Percentiles rank a stretch among this genome's conserved stretches.
Evolutionary conservation across 345 rosid genomes (phyloP).

Genomic region (Viola odorata): DNA sequence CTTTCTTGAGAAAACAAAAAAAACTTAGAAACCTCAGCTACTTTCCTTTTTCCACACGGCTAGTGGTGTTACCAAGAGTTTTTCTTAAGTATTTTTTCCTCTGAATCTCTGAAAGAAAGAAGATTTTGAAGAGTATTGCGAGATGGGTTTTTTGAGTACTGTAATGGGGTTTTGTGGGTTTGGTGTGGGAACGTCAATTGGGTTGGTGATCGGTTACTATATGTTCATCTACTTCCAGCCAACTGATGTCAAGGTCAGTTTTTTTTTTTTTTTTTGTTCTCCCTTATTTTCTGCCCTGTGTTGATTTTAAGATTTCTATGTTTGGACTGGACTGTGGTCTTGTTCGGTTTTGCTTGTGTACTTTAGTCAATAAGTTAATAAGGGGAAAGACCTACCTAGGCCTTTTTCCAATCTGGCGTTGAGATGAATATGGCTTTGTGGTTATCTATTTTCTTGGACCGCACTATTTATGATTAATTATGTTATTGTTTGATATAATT

Average conservation of each 20-base stretch:
- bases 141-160: slow-evolving; percentile 64
- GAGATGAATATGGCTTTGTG: neutral
- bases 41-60: too few species aligned
- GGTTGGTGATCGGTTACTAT: slow-evolving; percentile 63
- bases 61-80: too few species aligned
- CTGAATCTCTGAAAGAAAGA: neutral
- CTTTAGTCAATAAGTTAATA: too few species aligned
- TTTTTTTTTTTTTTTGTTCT: neutral
- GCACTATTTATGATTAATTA: neutral
- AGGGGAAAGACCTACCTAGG: neutral
- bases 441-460: neutral
- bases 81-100: neutral
- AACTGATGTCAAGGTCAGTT: slow-evolving; percentile 60
- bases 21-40: too few species aligned
- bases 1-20: too few species aligned
- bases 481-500: neutral
- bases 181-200: slow-evolving; percentile 74
- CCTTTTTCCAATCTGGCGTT: neutral
- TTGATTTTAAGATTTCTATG: neutral
- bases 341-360: neutral
- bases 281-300: slow-evolving; percentile 1
- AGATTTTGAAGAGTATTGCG: slow-evolving; percentile 3
- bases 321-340: neutral
- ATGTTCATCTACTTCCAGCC: slow-evolving; percentile 69
- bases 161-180: slow-evolving; percentile 63